Evolutionary conservation across 352 stramenopile species (phyloP).

Genomic region (Pythium volutum): DNA sequence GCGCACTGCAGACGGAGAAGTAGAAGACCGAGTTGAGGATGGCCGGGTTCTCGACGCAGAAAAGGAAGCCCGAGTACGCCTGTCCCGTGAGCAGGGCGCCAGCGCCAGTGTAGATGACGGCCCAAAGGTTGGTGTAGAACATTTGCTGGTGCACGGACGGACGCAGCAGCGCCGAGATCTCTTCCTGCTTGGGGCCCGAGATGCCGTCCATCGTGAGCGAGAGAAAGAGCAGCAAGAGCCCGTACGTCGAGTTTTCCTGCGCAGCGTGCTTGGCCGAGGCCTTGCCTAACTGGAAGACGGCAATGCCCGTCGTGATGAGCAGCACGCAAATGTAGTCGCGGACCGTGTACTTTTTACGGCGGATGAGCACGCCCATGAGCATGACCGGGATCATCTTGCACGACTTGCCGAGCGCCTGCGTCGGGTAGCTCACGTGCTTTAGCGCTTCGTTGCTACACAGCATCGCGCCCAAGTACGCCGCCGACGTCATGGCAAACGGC

Average conservation of each 20-base stretch:
- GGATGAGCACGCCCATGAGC: constrained; percentile 91
- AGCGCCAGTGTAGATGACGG: constrained; percentile 78
- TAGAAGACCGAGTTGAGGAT: constrained; percentile 88
- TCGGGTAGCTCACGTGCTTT: constrained; percentile 96
- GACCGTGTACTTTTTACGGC: constrained; percentile 88
- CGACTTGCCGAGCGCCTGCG: constrained; percentile 97
- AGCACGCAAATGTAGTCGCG: constrained; percentile 89
- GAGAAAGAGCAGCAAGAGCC: constrained; percentile 83
- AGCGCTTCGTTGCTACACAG: constrained; percentile 90
- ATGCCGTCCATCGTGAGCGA: constrained; percentile 95
- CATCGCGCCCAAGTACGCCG: constrained; percentile 90
- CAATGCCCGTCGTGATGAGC: constrained; percentile 89
- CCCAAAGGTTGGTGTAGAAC: constrained; percentile 90
- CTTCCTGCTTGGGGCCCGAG: constrained; percentile 95
- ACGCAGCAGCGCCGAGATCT: constrained; percentile 68
- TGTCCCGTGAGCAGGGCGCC: constrained; percentile 76
- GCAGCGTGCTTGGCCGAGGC: constrained; percentile 61
- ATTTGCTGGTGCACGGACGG: constrained; percentile 89
- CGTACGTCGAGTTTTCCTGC: constrained; percentile 90
- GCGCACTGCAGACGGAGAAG: constrained; percentile 94
- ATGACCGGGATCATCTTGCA: constrained; percentile 99
- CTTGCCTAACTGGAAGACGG: constrained; percentile 89
- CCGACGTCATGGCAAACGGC: constrained; percentile 88
- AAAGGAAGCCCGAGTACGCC: constrained; percentile 62
- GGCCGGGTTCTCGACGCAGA: constrained; percentile 80